Evolutionary conservation across 257 asterid genomes (phyloP), one percentile per base, ranked within the genome.

Genomic region (Anisodus acutangulus): DNA sequence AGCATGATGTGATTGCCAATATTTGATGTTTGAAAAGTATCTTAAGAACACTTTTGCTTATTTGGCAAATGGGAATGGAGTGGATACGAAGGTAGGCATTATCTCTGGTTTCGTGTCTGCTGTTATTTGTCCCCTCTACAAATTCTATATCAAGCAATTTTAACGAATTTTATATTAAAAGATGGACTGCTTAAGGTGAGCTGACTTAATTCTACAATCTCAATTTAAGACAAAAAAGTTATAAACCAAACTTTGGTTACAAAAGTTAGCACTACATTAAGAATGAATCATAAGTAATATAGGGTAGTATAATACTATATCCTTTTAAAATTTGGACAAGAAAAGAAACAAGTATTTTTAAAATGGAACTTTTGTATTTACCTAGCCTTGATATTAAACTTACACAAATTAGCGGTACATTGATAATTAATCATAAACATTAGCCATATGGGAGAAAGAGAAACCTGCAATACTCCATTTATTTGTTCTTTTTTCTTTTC

Each of bases 61-160:
- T 57, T 87, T 53, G 63, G 86, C 76, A 80, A 85, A 31, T 63
- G 84, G 78, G 90, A 83, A 89, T 87, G 85, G 79, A 84, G 91
- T 87, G 83, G 57, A 86, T 45, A 4, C 80, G 59, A 89, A 89
- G 89, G 54, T 82, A 87, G 67, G 90, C 87, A 83, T 79, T 68
- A 19, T 68, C 63, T 88, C 85, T 37, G 78, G 67, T 71, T 82
- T 84, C 83, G 55, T 71, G 74, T 12, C 59, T 59, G 3, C 2
- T 54, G 26, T 9, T 79, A 80, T 59, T 39, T 80, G 51, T 67
- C 54, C 53, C 72, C 22, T 53, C 76, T 62, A 68, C 13, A n/a
- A 79, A 80, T 58, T 57, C 43, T 10, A 15, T 81, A 49, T 8
- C 60, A 62, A 81, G 81, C 62, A 51, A 6, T 22, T 51, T 76